Evolutionary conservation across 345 rosid species (phyloP), one percentile per base, ranked within the genome.

Genomic region (Eutrema heterophyllum): DNA sequence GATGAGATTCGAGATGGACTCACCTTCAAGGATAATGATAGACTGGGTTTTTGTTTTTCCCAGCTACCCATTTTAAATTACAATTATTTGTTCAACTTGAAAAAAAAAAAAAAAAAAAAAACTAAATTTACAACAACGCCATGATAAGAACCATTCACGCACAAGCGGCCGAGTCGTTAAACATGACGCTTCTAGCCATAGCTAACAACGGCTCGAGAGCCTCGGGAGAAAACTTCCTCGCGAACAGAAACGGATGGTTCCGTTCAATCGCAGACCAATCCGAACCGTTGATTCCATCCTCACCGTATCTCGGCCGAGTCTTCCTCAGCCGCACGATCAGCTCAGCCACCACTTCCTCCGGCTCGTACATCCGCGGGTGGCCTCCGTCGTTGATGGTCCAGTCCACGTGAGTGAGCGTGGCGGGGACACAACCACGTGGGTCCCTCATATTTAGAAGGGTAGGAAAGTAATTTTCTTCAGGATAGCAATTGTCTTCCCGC

Each of bases 371-470:
- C 48, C 89, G 70, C 10, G 96, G 98, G 72, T 93, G 98, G 11
- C 98, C 94, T 18, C 68, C 86, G 1, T 0, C 35, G 38, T 76
- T 71, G 1, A 83, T 75, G 26, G 65, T 78, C 96, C 94, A 89
- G 76, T 90, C 90, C 81, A 91, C 92, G 82, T 88, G 90, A 1
- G 97, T 93, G 13, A 93, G 81, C 29, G 98, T 88, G 2, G 88
- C 86, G 0, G 90, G 83, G 35, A 86, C 83, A 29, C 80, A 46
- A 4, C 92, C 89, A 40, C 83, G 75, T 18, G 88, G 89, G 51
- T 87, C 89, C 60, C 36, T 43, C 91, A 86, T 81, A 74, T 82
- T 77, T 16, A 93, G 2, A 15, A 91, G 88, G 62, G 98, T 89
- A 38, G 96, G 82, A 53, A 93, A 91, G 84, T 89, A 91, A 79